Conservation (phyloP, 768 basidiomycete genomes). For the Zangia roseola region DNA sequence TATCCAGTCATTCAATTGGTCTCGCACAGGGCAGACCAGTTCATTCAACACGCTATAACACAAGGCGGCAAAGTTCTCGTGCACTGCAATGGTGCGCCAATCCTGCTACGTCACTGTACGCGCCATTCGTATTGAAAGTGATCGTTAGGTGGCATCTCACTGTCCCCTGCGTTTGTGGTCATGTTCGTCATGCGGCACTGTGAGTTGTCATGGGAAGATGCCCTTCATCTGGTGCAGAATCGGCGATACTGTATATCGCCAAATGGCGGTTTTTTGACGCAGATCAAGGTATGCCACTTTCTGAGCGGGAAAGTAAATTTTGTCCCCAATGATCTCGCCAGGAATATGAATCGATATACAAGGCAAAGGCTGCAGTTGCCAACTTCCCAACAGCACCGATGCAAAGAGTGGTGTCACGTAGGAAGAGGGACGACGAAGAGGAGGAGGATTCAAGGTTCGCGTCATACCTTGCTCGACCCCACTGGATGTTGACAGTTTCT, state of each 20-base stretch:
- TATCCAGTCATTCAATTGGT: neutral
- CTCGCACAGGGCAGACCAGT: slow-evolving; percentile 60
- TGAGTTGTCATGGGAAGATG: slow-evolving; percentile 83
- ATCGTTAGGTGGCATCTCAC: slow-evolving; percentile 72
- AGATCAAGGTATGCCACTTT: slow-evolving; percentile 68
- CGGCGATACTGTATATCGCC: slow-evolving; percentile 92
- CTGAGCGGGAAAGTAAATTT: neutral
- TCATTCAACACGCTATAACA: slow-evolving; percentile 64
- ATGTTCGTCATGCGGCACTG: slow-evolving; percentile 92
- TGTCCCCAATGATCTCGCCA: slow-evolving; percentile 27
- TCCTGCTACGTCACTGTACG: neutral
- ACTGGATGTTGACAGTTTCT: neutral
- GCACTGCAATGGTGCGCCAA: slow-evolving; percentile 76
- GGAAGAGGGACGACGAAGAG: slow-evolving; percentile 76
- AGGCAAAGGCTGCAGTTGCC: slow-evolving; percentile 69
- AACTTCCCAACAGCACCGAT: slow-evolving; percentile 45
- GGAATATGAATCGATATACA: slow-evolving; percentile 95
- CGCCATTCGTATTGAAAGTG: neutral
- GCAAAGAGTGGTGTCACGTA: slow-evolving; percentile 46
- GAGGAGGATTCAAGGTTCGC: slow-evolving; percentile 55
- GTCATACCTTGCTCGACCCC: neutral
- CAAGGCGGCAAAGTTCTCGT: slow-evolving; percentile 76
- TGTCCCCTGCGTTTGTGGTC: slow-evolving; percentile 86
- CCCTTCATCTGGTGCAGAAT: slow-evolving; percentile 84
- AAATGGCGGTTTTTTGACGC: slow-evolving; percentile 87